These are phyloP conservation scores for Plasmodium malariae DNA, from an alignment of 169 alveolate species.

Conservation along the genomic window DNA sequence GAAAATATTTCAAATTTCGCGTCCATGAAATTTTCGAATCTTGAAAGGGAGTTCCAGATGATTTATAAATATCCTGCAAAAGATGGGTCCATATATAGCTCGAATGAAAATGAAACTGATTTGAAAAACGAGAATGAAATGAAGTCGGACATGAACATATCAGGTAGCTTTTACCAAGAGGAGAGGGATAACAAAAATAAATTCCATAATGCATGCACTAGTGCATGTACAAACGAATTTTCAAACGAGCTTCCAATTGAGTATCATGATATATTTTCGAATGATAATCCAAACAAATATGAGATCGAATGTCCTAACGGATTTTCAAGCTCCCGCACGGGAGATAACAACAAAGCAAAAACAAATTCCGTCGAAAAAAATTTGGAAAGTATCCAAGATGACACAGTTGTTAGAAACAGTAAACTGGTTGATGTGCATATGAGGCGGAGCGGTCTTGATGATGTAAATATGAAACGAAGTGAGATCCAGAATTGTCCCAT, in stretches of 20 bases:
- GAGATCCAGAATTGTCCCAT: too few relatives aligned
- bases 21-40: slow-evolving; percentile 9
- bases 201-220: neutral
- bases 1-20: slow-evolving; percentile 7
- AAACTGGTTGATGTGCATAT: too few relatives aligned
- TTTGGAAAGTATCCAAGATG: neutral
- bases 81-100: neutral
- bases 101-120: neutral
- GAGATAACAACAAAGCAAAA: neutral
- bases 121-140: neutral
- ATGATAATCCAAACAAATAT: too few relatives aligned
- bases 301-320: too few relatives aligned
- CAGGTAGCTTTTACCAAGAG: neutral
- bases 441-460: too few relatives aligned
- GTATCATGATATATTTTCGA: too few relatives aligned
- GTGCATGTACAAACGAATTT: neutral
- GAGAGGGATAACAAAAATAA: neutral
- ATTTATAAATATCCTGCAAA: slow-evolving; percentile 1
- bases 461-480: too few relatives aligned
- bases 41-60: slow-evolving; percentile 41
- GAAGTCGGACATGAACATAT: neutral
- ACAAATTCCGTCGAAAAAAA: neutral
- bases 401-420: neutral
- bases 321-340: too few relatives aligned
- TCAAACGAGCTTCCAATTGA: neutral